These are phyloP conservation scores for Anaeramoeba flamelloides DNA, from an alignment of 78 protist species.

Conservation along the genomic window DNA sequence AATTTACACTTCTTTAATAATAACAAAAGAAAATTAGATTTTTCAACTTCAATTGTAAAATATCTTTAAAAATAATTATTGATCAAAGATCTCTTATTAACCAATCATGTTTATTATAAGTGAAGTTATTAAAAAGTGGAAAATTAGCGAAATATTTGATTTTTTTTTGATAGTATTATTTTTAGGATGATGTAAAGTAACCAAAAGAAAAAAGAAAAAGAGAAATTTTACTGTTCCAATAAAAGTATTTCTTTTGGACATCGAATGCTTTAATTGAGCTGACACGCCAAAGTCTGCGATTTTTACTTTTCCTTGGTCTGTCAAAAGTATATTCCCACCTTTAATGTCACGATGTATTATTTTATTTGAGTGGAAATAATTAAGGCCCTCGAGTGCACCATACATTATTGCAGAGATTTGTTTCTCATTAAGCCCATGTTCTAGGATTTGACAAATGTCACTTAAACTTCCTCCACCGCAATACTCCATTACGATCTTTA, in stretches of 20 bases:
- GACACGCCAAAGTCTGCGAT: neutral
- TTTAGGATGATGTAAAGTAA: too few species aligned
- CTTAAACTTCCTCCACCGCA: neutral
- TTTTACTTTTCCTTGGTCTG: neutral
- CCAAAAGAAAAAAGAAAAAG: too few species aligned
- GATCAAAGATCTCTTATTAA: too few species aligned
- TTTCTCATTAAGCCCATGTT: neutral
- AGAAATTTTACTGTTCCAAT: constrained; percentile 1
- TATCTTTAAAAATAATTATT: too few species aligned
- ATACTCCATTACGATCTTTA: neutral
- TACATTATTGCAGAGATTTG: neutral
- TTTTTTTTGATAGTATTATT: too few species aligned
- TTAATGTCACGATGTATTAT: neutral
- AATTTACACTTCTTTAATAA: too few species aligned
- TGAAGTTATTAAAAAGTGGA: too few species aligned
- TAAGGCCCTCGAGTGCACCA: neutral
- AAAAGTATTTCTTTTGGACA: constrained; percentile 8
- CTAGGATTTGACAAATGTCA: neutral
- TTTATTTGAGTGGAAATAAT: neutral
- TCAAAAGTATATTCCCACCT: neutral
- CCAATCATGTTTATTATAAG: too few species aligned
- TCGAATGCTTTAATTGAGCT: neutral
- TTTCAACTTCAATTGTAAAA: too few species aligned
- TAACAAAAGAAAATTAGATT: too few species aligned
- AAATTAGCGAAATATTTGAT: too few species aligned